phyloP scores from a whole-genome alignment of 306 rosid species.

The Datisca glomerata region DNA sequence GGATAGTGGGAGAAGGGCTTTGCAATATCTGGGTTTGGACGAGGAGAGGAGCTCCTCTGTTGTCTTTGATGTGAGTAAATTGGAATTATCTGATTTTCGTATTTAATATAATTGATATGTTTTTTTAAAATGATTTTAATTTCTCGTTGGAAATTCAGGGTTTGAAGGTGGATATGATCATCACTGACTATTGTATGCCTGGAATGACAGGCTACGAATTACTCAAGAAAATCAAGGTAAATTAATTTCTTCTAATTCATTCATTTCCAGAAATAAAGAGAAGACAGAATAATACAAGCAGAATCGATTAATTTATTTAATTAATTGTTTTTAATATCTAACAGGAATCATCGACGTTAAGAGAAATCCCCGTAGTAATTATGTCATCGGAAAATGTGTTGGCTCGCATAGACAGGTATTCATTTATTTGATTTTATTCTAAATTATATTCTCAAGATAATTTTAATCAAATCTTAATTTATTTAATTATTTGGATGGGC shows the following conservation, averaged over 20 bases:
- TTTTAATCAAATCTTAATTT: no score
- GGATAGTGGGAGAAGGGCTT: constrained; percentile 86
- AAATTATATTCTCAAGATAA: no score
- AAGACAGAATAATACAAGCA: not conserved
- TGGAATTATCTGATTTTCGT: not conserved
- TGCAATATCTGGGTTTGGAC: constrained; percentile 72
- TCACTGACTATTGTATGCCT: constrained; percentile 97
- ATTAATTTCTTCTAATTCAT: not conserved
- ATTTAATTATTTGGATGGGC: not conserved
- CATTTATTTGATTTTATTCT: no score
- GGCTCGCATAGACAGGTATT: constrained; percentile 92
- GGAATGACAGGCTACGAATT: constrained; percentile 95
- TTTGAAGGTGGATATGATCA: constrained; percentile 89
- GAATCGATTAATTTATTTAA: not conserved
- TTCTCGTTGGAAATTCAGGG: constrained; percentile 12
- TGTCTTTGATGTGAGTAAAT: constrained; percentile 39
- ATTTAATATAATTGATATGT: not conserved
- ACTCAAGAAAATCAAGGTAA: constrained; percentile 81
- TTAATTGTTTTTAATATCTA: constrained; percentile 2
- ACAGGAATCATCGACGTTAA: constrained; percentile 73
- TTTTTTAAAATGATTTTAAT: constrained; percentile 7
- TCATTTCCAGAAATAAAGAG: not conserved
- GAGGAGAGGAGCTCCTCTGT: constrained; percentile 49
- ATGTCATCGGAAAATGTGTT: constrained; percentile 93
- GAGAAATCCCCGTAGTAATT: constrained; percentile 80